Evolutionary conservation across 2,329 filamentous ascomycete genomes (phyloP).

Genomic region (Fusarium acutatum): DNA sequence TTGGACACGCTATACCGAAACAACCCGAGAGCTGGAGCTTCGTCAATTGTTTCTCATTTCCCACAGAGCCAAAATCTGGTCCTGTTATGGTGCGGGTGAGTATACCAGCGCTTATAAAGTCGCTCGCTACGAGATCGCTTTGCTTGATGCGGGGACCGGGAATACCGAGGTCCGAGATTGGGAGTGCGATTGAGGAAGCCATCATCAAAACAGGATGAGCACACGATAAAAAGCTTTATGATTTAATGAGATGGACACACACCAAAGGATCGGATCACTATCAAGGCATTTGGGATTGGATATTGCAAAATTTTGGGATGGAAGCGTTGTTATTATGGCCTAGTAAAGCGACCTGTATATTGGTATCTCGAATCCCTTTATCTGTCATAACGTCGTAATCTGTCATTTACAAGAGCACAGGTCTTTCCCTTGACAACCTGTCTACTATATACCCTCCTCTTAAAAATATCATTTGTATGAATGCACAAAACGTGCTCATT

Average conservation of each 20-base stretch:
- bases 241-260: not conserved
- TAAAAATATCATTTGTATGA: not conserved
- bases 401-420: constrained; percentile 19
- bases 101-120: constrained; percentile 23
- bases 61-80: constrained; percentile 13
- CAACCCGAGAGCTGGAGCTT: constrained; percentile 43
- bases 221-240: not conserved
- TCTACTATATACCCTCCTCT: not conserved
- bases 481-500: not conserved
- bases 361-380: constrained; percentile 32
- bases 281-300: not conserved
- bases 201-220: constrained; percentile 15
- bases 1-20: not conserved
- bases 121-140: constrained; percentile 27
- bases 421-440: not conserved
- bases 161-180: constrained; percentile 37
- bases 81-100: constrained; percentile 30
- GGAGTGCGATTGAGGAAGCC: constrained; percentile 39
- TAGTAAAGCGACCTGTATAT: constrained; percentile 24
- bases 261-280: not conserved
- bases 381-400: constrained; percentile 37
- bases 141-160: constrained; percentile 40
- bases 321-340: constrained; percentile 16
- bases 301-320: not conserved
- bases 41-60: constrained; percentile 39